Conservation (phyloP, 306 rosid genomes). For the Begonia fuchsioides region DNA sequence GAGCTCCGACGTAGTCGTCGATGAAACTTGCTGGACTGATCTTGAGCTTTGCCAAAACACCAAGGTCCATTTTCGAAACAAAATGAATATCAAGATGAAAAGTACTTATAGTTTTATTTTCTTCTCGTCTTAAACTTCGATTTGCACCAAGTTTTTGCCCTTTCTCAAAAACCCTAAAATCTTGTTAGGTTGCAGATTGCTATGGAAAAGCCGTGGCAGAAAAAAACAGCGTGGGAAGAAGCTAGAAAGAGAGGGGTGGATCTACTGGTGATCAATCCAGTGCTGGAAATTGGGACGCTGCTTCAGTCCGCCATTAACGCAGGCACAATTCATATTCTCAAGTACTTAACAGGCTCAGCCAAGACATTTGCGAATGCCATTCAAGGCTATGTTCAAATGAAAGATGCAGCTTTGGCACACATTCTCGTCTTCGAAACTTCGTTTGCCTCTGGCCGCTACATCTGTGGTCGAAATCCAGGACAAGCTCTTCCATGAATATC, state of each 20-base stretch:
- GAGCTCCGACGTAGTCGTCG: constrained; percentile 44
- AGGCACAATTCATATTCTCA: too few species aligned
- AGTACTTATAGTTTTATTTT: background rate
- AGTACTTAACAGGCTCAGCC: constrained; percentile 50
- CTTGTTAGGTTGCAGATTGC: constrained; percentile 30
- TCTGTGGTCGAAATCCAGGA: constrained; percentile 51
- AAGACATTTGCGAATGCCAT: constrained; percentile 73
- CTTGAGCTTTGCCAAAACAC: constrained; percentile 83
- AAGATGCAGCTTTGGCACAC: constrained; percentile 74
- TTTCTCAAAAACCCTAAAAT: too few species aligned
- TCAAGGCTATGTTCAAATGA: constrained; percentile 59
- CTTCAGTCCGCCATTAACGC: constrained; percentile 30
- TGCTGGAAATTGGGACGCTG: constrained; percentile 61
- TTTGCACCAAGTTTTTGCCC: too few species aligned
- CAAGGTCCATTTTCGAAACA: constrained; percentile 50
- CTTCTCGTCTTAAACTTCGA: too few species aligned
- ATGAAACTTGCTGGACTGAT: constrained; percentile 82
- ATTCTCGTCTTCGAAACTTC: constrained; percentile 49
- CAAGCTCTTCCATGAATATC: constrained; percentile 61
- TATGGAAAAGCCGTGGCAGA: constrained; percentile 85
- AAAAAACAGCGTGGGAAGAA: constrained; percentile 50
- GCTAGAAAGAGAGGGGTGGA: constrained; percentile 55
- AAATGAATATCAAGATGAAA: too few species aligned
- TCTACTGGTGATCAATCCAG: constrained; percentile 68
- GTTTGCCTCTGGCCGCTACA: constrained; percentile 59